Conservation (phyloP, 257 asterid genomes). For the Haberlea rhodopensis region DNA sequence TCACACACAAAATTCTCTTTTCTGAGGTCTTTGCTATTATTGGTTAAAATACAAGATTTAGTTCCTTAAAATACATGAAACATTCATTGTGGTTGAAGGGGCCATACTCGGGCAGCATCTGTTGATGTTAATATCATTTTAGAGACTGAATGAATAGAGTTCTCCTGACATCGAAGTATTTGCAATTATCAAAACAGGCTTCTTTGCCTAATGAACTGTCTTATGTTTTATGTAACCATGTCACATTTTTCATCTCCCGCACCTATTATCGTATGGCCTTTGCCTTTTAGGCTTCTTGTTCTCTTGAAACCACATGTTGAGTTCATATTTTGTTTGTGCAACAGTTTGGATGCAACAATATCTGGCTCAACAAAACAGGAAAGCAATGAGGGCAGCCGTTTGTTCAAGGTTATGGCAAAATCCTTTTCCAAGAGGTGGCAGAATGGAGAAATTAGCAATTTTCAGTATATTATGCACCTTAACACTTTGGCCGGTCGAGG, state of each 20-base stretch:
- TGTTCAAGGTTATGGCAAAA: slow-evolving; percentile 92
- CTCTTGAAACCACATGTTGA: slow-evolving; percentile 21
- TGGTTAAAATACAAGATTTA: slow-evolving; percentile 12
- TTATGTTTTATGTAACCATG: slow-evolving; percentile 13
- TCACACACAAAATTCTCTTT: neutral
- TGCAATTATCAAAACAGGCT: slow-evolving; percentile 5
- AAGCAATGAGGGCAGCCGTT: slow-evolving; percentile 94
- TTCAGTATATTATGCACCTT: slow-evolving; percentile 97
- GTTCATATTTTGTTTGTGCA: slow-evolving; percentile 21
- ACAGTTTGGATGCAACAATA: slow-evolving; percentile 93
- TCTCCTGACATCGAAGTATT: slow-evolving; percentile 3
- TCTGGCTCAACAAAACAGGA: slow-evolving; percentile 92
- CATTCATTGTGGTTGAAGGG: slow-evolving; percentile 2
- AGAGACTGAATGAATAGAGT: neutral
- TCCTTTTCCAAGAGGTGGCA: slow-evolving; percentile 99
- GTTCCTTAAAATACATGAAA: slow-evolving; percentile 1
- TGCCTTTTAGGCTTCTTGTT: slow-evolving; percentile 3
- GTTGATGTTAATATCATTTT: neutral
- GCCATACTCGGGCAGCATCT: neutral
- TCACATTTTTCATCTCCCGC: slow-evolving; percentile 8
- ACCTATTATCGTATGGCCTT: slow-evolving; percentile 1
- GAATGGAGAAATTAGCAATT: slow-evolving; percentile 98
- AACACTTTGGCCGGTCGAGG: slow-evolving; percentile 99
- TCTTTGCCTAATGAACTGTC: slow-evolving; percentile 8
- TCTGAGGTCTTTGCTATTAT: neutral